phyloP scores from a whole-genome alignment of 129 eudicot species.

The Artemisia annua region DNA sequence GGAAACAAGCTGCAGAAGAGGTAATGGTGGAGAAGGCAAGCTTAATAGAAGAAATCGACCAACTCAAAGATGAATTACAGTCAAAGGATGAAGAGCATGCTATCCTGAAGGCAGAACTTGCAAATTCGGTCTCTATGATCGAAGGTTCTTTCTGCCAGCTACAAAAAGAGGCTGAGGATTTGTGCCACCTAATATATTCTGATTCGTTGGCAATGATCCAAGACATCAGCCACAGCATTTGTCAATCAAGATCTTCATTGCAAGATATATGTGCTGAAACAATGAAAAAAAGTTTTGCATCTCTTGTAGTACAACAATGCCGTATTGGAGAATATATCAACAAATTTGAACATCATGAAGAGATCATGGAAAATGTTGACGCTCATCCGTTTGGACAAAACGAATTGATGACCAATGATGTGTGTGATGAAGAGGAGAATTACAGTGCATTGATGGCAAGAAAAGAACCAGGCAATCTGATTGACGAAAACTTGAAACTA shows the following conservation, averaged over 20 bases:
- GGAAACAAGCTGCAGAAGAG: slow-evolving; percentile 65
- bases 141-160: slow-evolving; percentile 52
- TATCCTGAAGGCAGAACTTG: slow-evolving; percentile 34
- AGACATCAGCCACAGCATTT: slow-evolving; percentile 30
- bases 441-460: slow-evolving; percentile 22
- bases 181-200: slow-evolving; percentile 43
- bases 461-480: slow-evolving; percentile 34
- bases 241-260: slow-evolving; percentile 51
- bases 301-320: slow-evolving; percentile 56
- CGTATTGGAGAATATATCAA: slow-evolving; percentile 36
- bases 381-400: slow-evolving; percentile 8
- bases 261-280: slow-evolving; percentile 49
- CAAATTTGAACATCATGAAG: slow-evolving; percentile 33
- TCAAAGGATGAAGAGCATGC: slow-evolving; percentile 44
- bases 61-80: slow-evolving; percentile 42
- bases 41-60: slow-evolving; percentile 57
- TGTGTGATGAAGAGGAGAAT: slow-evolving; percentile 23
- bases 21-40: slow-evolving; percentile 53
- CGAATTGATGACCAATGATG: slow-evolving; percentile 9
- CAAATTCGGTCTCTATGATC: slow-evolving; percentile 37
- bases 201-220: slow-evolving; percentile 49
- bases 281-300: slow-evolving; percentile 47
- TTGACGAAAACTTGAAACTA: slow-evolving; percentile 44
- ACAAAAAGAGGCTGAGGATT: slow-evolving; percentile 54
- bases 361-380: slow-evolving; percentile 20